phyloP scores from a whole-genome alignment of 2,329 filamentous ascomycete species.

The Chaetomiaceae sp. region DNA sequence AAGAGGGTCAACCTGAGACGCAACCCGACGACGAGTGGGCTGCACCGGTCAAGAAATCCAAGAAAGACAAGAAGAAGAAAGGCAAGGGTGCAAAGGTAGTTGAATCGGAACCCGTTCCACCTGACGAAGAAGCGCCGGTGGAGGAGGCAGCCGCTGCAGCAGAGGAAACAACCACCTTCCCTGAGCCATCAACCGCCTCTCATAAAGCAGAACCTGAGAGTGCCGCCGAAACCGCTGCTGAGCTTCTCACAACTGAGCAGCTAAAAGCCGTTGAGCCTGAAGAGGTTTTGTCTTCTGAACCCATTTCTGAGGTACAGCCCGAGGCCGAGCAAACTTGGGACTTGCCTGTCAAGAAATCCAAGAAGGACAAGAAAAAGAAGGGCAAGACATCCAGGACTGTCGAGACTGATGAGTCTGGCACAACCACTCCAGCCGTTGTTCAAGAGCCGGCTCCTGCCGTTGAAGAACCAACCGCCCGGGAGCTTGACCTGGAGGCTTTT shows the following conservation, averaged over 20 bases:
- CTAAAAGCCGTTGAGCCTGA: background rate
- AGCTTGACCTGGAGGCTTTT: background rate
- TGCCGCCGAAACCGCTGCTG: background rate
- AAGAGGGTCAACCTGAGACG: background rate
- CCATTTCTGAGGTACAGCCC: background rate
- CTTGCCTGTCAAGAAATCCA: conserved; percentile 28
- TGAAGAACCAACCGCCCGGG: background rate
- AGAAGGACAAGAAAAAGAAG: conserved; percentile 27
- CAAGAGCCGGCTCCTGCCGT: background rate
- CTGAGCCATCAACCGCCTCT: background rate
- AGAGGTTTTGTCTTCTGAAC: background rate
- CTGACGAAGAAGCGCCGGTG: background rate
- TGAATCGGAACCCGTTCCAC: background rate
- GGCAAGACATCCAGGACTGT: conserved; percentile 1
- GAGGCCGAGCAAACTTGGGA: background rate
- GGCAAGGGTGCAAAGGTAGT: conserved; percentile 6
- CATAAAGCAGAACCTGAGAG: background rate
- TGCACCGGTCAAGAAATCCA: conserved; percentile 10
- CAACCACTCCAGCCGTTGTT: background rate
- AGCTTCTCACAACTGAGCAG: background rate
- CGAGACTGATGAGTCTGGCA: background rate
- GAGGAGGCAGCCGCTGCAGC: background rate
- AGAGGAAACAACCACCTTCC: background rate
- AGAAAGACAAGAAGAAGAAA: conserved; percentile 20
- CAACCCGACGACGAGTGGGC: background rate